Evolutionary conservation across 2,329 filamentous ascomycete species (phyloP), one percentile per base, ranked within the genome.

Genomic region (Aspergillus tanneri): DNA sequence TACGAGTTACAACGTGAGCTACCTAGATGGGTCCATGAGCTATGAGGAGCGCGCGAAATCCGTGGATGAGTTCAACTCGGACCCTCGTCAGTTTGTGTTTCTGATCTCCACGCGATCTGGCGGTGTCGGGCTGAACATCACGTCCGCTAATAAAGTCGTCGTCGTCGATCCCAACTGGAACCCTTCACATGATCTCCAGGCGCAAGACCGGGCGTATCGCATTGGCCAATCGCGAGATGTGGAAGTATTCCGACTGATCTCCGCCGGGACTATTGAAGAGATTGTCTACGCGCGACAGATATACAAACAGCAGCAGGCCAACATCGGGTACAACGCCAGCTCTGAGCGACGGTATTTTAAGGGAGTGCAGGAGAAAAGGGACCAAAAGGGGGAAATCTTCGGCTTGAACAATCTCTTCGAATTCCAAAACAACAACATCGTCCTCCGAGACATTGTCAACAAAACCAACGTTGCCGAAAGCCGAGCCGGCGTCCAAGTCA

Each of bases 81-180:
- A 96, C 62, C 83, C 90, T 0, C 79, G 77, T 3, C 89, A 93
- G 62, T 99, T 99, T 62, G 90, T 96, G 4, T 99, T 99, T 60
- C 77, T 99, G 16, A 96, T 99, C 61, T 95, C 88, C 18, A 96
- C 93, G 5, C 89, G 87, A 63, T 91, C 93, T 2, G 93, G 93
- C 19, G 93, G 93, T 4, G 87, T 96, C 0, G 93, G 93, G 0
- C 77, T 99, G 22, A 99, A 99, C 65, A 97, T 99, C 64, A 96
- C 92, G 0, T 93, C 90, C 2, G 93, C 93, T 1, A 99, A 99
- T 72, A 97, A 97, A 71, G 93, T 99, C 0, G 92, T 99, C 32
- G 89, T 99, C 27, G 85, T 97, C 39, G 93, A 97, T 65, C 93
- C 93, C 0, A 93, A 97, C 61, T 99, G 93, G 93, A 99, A 99